A percentile compares a stretch with the other conserved stretches of the same genome.
Conservation (phyloP, 441 rosid genomes). For the Corymbia calophylla region DNA sequence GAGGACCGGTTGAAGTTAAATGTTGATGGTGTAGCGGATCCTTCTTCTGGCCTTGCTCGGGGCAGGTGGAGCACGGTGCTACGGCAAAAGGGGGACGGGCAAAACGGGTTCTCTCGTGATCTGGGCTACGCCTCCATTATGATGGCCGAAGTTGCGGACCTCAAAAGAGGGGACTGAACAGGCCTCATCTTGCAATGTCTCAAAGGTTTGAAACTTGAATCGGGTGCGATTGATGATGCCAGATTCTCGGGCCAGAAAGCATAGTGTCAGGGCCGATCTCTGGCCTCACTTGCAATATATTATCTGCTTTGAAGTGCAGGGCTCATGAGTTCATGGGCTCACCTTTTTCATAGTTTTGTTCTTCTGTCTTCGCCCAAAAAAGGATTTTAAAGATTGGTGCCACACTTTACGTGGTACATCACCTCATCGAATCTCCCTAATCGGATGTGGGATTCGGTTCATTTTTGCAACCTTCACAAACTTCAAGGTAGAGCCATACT, state of each 20-base stretch:
- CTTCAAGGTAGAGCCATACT: no score
- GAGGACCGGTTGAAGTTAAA: not conserved
- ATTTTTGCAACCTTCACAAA: no score
- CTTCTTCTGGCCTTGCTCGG: not conserved
- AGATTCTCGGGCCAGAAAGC: not conserved
- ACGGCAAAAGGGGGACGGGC: not conserved
- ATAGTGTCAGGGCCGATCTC: no score
- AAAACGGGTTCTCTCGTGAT: not conserved
- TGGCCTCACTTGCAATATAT: no score
- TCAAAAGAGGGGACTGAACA: not conserved
- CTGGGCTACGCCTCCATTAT: not conserved
- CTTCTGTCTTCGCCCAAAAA: no score
- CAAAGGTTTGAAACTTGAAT: not conserved
- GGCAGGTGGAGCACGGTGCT: not conserved
- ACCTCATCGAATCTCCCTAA: no score
- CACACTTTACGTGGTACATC: no score
- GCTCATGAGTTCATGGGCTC: no score
- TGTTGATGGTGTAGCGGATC: not conserved
- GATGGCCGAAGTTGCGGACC: not conserved
- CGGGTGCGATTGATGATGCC: not conserved
- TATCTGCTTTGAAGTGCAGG: no score
- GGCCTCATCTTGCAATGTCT: not conserved
- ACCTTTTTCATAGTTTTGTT: no score
- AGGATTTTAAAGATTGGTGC: no score
- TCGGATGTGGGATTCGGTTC: no score